These are phyloP conservation scores for Talaromyces amestolkiae DNA, from an alignment of 2,329 filamentous ascomycete genomes.

Conservation along the genomic window DNA sequence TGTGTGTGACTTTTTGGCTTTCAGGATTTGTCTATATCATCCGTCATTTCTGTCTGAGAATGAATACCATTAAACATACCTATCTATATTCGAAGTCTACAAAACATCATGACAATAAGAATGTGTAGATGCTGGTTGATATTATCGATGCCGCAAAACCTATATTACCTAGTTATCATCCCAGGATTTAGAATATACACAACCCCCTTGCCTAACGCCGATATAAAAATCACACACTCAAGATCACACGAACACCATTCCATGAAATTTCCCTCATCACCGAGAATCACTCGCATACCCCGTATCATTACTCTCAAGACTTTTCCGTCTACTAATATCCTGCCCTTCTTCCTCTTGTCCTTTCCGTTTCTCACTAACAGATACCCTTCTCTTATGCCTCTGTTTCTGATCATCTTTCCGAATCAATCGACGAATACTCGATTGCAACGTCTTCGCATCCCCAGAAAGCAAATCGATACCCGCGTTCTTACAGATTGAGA, in stretches of 20 bases:
- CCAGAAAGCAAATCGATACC: constrained; percentile 34
- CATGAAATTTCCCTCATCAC: background rate
- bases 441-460: constrained; percentile 26
- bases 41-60: background rate
- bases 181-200: background rate
- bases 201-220: background rate
- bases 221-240: background rate
- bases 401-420: constrained; percentile 16
- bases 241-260: background rate
- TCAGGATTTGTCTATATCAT: background rate
- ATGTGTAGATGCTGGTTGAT: background rate
- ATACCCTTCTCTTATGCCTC: constrained; percentile 24
- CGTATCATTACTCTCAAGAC: constrained; percentile 39
- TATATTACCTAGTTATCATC: background rate
- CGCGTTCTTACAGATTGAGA: constrained; percentile 33
- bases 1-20: background rate
- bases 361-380: constrained; percentile 2
- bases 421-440: constrained; percentile 23
- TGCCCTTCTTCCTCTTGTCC: background rate
- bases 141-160: background rate
- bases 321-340: constrained; percentile 25
- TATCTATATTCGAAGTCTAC: background rate
- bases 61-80: background rate
- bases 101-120: background rate
- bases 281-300: constrained; percentile 36